These are phyloP conservation scores for Acacia concinna DNA, from an alignment of 331 rosid genomes.

Conservation along the genomic window DNA sequence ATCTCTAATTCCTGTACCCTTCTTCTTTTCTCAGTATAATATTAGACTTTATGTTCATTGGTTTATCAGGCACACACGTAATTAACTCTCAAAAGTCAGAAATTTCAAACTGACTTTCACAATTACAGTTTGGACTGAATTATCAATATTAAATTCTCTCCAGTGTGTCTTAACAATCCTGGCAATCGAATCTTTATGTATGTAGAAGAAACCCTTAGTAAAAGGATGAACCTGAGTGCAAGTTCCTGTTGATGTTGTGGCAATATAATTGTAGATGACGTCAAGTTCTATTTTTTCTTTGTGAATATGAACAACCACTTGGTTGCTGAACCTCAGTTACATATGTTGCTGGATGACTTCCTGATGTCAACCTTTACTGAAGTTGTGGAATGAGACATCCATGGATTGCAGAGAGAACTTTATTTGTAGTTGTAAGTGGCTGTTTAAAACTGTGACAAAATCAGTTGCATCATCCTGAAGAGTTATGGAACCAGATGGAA, in stretches of 20 bases:
- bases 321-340: not conserved
- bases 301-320: slow-evolving; percentile 5
- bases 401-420: not conserved
- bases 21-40: not conserved
- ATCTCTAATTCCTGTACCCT: not conserved
- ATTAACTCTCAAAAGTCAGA: slow-evolving; percentile 2
- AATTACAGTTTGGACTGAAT: slow-evolving; percentile 4
- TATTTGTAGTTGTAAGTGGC: not conserved
- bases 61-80: not conserved
- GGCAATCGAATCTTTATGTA: not conserved
- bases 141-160: not conserved
- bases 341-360: not conserved
- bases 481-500: slow-evolving; percentile 20
- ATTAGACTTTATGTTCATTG: slow-evolving; percentile 10
- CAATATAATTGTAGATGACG: not conserved
- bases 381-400: not conserved
- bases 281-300: not conserved
- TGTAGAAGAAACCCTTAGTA: not conserved
- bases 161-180: slow-evolving; percentile 26
- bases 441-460: not conserved
- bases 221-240: slow-evolving; percentile 14
- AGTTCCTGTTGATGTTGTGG: slow-evolving; percentile 1
- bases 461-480: slow-evolving; percentile 14
- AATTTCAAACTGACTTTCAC: not conserved
- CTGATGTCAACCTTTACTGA: not conserved